A percentile compares a stretch with the other conserved stretches of the same genome.
phyloP scores from a whole-genome alignment of 176 grass and related monocot genomes.

The Hordeum vulgare region DNA sequence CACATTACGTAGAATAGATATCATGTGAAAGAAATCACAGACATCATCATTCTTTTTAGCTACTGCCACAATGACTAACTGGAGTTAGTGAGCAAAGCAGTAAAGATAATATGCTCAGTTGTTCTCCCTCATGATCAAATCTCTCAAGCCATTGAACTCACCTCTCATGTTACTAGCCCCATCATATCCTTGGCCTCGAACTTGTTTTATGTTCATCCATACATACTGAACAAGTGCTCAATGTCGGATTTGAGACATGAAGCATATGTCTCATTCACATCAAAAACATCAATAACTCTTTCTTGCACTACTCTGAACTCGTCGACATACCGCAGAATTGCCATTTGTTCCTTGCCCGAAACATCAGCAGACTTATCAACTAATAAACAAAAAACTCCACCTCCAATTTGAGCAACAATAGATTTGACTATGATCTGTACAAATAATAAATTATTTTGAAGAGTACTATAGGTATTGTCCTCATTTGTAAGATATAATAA shows the following conservation, averaged over 20 bases:
- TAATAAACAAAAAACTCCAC: background rate
- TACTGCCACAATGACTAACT: background rate
- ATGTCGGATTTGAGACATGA: background rate
- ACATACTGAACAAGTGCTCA: background rate
- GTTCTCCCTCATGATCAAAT: too few relatives aligned
- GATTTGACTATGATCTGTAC: background rate
- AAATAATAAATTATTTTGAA: background rate
- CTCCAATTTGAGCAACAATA: background rate
- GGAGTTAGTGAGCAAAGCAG: too few relatives aligned
- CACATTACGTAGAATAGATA: background rate
- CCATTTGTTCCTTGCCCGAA: background rate
- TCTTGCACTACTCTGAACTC: background rate
- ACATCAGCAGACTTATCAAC: background rate
- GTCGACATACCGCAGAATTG: background rate
- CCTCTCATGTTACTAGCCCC: too few relatives aligned
- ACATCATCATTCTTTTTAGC: conserved; percentile 14
- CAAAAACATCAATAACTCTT: background rate
- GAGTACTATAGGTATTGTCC: too few relatives aligned
- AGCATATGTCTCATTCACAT: background rate
- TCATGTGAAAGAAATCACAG: conserved; percentile 18
- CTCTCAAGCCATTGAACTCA: too few relatives aligned
- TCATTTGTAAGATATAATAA: background rate
- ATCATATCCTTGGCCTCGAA: background rate
- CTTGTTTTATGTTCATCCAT: background rate
- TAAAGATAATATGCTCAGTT: too few relatives aligned